Evolutionary conservation across 257 asterid species (phyloP).

Genomic region (Gynochthodes officinalis): DNA sequence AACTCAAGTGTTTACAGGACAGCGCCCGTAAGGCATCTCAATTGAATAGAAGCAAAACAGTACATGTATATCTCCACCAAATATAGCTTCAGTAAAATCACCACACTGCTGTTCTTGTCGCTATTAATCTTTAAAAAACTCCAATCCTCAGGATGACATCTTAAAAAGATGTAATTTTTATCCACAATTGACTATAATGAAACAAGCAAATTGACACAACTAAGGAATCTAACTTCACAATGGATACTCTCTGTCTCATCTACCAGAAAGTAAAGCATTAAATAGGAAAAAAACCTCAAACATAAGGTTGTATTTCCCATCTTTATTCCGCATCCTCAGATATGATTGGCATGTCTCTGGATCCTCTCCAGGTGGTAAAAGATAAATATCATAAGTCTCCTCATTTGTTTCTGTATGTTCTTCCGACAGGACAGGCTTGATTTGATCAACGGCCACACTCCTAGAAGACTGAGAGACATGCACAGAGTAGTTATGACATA

Average conservation of each 20-base stretch:
- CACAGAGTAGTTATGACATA: background rate
- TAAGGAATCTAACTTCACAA: background rate
- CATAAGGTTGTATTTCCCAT: conserved; percentile 99
- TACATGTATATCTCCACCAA: background rate
- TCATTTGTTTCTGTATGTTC: conserved; percentile 66
- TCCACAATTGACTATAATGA: background rate
- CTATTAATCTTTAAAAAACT: background rate
- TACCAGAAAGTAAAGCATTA: conserved; percentile 1
- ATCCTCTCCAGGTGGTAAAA: conserved; percentile 99
- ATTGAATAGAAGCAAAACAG: conserved; percentile 1
- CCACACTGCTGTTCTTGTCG: background rate
- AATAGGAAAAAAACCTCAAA: conserved; percentile 69
- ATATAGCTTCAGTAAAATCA: background rate
- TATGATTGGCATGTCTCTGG: conserved; percentile 97
- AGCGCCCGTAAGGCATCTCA: background rate
- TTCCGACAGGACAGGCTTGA: conserved; percentile 65
- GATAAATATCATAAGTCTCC: conserved; percentile 89
- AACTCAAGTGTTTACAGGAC: background rate
- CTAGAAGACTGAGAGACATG: conserved; percentile 63
- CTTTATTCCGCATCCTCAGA: conserved; percentile 97
- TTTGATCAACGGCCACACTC: conserved; percentile 52
- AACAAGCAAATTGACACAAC: background rate
- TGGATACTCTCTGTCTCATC: background rate
- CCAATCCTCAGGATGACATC: background rate
- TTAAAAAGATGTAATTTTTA: background rate